Evolutionary conservation across 2,329 filamentous ascomycete species (phyloP).

Genomic region (Colletotrichum spaethianum): DNA sequence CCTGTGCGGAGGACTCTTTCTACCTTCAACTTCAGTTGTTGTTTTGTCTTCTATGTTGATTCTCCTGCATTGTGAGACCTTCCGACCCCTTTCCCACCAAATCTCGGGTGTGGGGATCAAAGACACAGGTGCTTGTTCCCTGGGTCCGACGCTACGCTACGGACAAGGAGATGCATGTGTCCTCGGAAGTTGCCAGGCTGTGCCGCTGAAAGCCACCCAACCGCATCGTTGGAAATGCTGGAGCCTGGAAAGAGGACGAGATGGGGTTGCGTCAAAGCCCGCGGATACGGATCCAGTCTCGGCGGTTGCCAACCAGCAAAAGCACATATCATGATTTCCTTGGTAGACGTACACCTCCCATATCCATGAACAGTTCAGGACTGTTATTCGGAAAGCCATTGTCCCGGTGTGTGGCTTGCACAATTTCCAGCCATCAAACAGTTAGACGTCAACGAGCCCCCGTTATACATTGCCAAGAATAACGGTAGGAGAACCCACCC

Average conservation of each 20-base stretch:
- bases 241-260: conserved; percentile 31
- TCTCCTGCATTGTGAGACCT: not conserved
- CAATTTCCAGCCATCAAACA: conserved; percentile 2
- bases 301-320: conserved; percentile 20
- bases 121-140: conserved; percentile 23
- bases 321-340: not conserved
- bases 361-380: not conserved
- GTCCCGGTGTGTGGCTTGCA: not conserved
- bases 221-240: conserved; percentile 32
- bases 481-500: conserved; percentile 14
- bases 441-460: conserved; percentile 8
- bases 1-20: not conserved
- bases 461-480: conserved; percentile 33
- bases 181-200: conserved; percentile 26
- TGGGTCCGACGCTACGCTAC: conserved; percentile 5
- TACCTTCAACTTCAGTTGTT: not conserved
- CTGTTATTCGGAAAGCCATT: not conserved
- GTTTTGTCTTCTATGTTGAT: not conserved
- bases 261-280: conserved; percentile 31
- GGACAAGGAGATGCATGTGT: conserved; percentile 9
- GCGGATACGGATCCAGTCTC: conserved; percentile 22
- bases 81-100: conserved; percentile 1
- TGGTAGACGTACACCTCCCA: not conserved
- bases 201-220: conserved; percentile 22
- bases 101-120: conserved; percentile 20